Evolutionary conservation across 257 asterid genomes (phyloP).

Genomic region (Nicotiana undulata): DNA sequence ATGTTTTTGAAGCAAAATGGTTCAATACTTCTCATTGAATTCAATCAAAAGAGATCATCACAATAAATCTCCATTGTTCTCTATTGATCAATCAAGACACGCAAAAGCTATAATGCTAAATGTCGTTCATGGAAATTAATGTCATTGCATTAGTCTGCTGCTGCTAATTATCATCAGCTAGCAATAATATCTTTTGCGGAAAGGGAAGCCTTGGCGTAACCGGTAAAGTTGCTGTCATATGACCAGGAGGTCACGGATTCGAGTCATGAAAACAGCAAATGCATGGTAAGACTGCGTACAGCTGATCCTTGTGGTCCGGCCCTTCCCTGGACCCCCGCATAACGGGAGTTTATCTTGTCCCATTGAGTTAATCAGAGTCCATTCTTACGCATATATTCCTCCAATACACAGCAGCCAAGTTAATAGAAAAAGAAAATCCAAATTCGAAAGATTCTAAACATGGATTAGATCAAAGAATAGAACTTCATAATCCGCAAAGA

Average conservation of each 20-base stretch:
- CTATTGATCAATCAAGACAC: background rate
- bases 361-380: background rate
- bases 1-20: background rate
- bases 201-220: no score
- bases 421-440: background rate
- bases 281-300: no score
- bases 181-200: no score
- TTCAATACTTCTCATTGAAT: background rate
- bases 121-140: background rate
- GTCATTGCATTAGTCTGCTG: background rate
- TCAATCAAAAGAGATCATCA: background rate
- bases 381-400: background rate
- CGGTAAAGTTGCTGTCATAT: no score
- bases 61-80: background rate
- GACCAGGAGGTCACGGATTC: no score
- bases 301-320: no score
- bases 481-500: background rate
- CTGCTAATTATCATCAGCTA: no score
- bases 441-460: background rate
- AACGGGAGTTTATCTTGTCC: no score
- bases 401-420: background rate
- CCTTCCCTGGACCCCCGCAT: no score
- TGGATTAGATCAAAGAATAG: background rate
- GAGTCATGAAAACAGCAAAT: no score
- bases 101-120: background rate